Base-by-base conservation (phyloP, 192 early-diverging fungal genomes). In the Coemansia sp. region DNA sequence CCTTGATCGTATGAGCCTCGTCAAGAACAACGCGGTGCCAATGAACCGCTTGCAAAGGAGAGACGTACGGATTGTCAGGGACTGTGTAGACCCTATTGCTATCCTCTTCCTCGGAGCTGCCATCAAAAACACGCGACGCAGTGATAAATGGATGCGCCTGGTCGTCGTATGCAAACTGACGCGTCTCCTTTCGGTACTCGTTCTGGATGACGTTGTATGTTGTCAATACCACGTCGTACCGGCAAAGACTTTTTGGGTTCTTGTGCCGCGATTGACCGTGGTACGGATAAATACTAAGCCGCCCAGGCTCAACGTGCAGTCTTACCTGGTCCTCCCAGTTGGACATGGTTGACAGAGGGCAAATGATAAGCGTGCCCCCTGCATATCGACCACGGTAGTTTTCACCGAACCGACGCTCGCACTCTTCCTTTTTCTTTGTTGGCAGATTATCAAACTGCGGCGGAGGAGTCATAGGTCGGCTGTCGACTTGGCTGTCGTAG, bases 1-100 rank as follows among this genome's bases (percentile, higher is more conserved):
- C 89, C 61, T 96, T 96, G 63, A 98, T 96, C 19, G 88, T 85
- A 74, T 98, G 95, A 0, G 95, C 95, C 73, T 98, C 95, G 63
- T 98, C 95, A 36, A 98, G 70, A n/a, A 98, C 88, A 14, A 95
- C 83, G 36, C 96, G 81, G 66, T 89, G 86, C 87, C 92, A 98
- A 42, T 92, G 84, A 4, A 95, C 82, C 7, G 77, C 74, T 22
- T 75, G 79, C 52, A 81, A 35, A 4, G 79, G 73, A n/a, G 79
- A 81, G 13, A 75, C 65, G 34, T 81, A 81, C 22, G 79, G 79
- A 46, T 63, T 46, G 8, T 66, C 65, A 3, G 79, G 79, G 11
- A 81, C 50, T 35, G 67, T 42, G 54, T 57, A 81, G 59, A 68
- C 22, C 52, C 68, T 65, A 5, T 60, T 67, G 34, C 43, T 65